Base-by-base conservation (phyloP, 108 stramenopile genomes). In the Cyclotella sp. region DNA sequence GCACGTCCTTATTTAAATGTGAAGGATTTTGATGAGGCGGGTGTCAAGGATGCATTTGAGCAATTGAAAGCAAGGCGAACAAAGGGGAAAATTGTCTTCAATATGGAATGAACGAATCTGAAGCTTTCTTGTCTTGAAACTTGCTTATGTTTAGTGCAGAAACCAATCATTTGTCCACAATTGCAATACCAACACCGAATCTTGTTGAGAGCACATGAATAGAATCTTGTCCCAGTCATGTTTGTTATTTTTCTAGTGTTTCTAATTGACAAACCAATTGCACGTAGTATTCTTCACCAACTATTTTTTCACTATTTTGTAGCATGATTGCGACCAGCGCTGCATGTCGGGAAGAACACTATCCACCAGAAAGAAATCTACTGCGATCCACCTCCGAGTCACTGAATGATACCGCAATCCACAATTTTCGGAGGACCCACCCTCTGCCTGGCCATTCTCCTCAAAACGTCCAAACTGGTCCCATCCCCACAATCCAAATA, bases 371-470 rank as follows among this genome's bases (percentile, higher is more conserved):
- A n/a, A n/a, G n/a, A n/a, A n/a, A n/a, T 45, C 13, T 45, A 13
- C 13, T 9, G 13, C 13, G 44, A 12, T 45, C 47, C 15, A 49
- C 15, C 47, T 49, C 2, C n/a, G 9, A 45, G 13, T 45, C n/a
- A 34, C 47, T 49, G 9, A 9, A 63, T 26, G n/a, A 74, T 70
- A 29, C 90, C 90, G 53, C 86, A 73, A 29, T 45, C 68, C 14
- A 80, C 60, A 28, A 90, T 80, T 42, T 51, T 90, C 40, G 90
- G 90, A 7, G 85, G 84, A 69, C 90, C 90, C 67, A 69, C 55
- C 45, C 72, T 78, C 62, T 91, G 90, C 67, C 82, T 71, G 21
- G 88, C 88, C 88, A 91, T 89, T 12, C 68, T 69, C 29, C 79
- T 75, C 14, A 91, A 72, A 4, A 81, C 84, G 13, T 87, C 85